phyloP scores from a whole-genome alignment of 805 yeast genomes.

The Teunomyces barrocoloradensis region DNA sequence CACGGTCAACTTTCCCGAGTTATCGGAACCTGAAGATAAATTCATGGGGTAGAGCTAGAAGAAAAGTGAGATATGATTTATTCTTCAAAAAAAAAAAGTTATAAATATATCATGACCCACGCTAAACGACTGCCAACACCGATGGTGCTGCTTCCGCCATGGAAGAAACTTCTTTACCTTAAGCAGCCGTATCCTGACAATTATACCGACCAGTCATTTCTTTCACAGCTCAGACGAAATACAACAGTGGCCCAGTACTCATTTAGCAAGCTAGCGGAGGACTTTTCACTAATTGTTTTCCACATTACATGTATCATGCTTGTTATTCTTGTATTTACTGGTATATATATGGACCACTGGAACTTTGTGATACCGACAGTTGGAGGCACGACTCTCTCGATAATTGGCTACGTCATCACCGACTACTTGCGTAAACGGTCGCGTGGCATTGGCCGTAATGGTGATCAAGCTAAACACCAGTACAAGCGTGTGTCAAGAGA shows the following conservation, averaged over 20 bases:
- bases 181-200: conserved; percentile 88
- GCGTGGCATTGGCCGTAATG: background rate
- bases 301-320: conserved; percentile 64
- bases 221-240: conserved; percentile 77
- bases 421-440: background rate
- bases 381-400: conserved; percentile 21
- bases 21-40: background rate
- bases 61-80: too few relatives aligned
- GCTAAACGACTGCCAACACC: background rate
- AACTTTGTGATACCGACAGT: conserved; percentile 45
- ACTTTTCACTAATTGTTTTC: conserved; percentile 63
- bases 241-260: conserved; percentile 69
- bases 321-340: conserved; percentile 67
- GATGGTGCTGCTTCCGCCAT: conserved; percentile 34
- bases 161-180: conserved; percentile 86
- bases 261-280: conserved; percentile 62
- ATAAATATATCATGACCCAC: background rate
- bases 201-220: conserved; percentile 77
- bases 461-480: conserved; percentile 1
- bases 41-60: background rate
- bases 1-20: conserved; percentile 1
- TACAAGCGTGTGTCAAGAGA: conserved; percentile 13
- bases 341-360: conserved; percentile 52
- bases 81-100: too few relatives aligned
- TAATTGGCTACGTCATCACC: conserved; percentile 29